Evolutionary conservation across 352 stramenopile genomes (phyloP), one percentile per base, ranked within the genome.

Genomic region (Phytophthora lateralis): DNA sequence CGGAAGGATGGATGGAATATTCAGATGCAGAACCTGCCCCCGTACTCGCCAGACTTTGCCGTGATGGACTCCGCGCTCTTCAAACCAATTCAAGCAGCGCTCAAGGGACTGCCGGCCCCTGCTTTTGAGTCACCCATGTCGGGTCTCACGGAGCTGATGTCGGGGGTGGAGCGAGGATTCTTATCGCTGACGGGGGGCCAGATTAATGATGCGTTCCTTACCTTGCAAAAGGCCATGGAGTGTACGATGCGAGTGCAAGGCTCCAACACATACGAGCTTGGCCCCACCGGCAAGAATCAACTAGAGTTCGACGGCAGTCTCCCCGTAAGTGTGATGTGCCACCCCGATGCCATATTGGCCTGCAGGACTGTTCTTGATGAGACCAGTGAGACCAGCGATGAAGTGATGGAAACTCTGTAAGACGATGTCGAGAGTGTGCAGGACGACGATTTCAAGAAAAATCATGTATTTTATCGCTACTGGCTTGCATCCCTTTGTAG

Each of bases 11-110:
- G 72, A 29, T 80, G 72, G 72, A 63, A 75, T 38, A 75, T 80
- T 9, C 56, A 65, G 37, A 60, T 80, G 68, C 72, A 77, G 55
- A 60, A 51, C 41, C 55, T 75, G 17, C 72, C 72, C 20, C 68
- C 72, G 45, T 80, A 75, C 63, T 80, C 72, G 0, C 72, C 72
- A 32, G 72, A 80, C 45, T 77, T 80, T 30, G 73, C 61, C 12
- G 72, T 80, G n/a, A 66, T 80, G 53, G 65, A 77, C n/a, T 64
- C 39, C 37, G 32, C 50, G 1, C 57, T 80, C 3, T 80, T 80
- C 37, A 72, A 73, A 32, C 26, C 47, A 6, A 58, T 80, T 18
- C 64, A 75, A 26, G 30, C 55, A 39, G 38, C 56, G 34, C 24
- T 80, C 17, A 75, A 71, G 61, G 24, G 53, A 11, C 55, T 44